Base-by-base conservation (phyloP, 352 stramenopile genomes). In the Pythium phragmitis region DNA sequence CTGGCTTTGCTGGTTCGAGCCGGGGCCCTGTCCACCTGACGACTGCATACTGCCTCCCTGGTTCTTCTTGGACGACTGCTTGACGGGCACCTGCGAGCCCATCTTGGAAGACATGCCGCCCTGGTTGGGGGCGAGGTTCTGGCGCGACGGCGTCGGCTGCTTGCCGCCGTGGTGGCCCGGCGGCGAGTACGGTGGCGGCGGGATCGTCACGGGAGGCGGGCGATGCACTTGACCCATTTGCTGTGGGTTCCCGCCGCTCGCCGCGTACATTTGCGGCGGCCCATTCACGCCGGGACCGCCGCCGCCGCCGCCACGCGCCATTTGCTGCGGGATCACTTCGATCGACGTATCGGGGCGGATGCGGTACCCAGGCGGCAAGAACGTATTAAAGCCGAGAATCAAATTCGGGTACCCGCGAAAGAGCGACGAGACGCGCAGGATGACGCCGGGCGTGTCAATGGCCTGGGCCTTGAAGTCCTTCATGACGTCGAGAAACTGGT, bases 401-500 rank as follows among this genome's bases (percentile, higher is more conserved):
- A 99, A 76, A 58, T 98, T 97, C 63, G 97, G 96, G 70, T 99
- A 99, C 17, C 98, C 98, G 33, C 97, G 94, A 77, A 99, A 99
- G 8, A 99, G 85, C 50, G 90, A 97, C 0, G 96, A 99, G 2
- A 99, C 98, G n/a, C 96, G 88, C 9, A 98, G 73, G 72, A 99
- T 99, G 0, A 99, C 97, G 2, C 97, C 97, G 2, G 97, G 97
- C 0, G 97, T 99, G 76, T 99, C 96, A 55, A 99, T 99, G 36
- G 88, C 90, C 73, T 99, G 96, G 4, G 96, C 97, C 71, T 99
- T 99, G 75, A 99, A 99, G 45, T 99, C 98, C 85, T 99, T 99
- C 98, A 99, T 99, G 61, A 99, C 98, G 72, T 99, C 97, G 48
- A 99, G 75, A 68, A 99, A 99, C 74, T 99, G 96, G 82, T 99